These are phyloP conservation scores for Irpex sp. DNA, from an alignment of 1,284 basidiomycete genomes.

Conservation along the genomic window DNA sequence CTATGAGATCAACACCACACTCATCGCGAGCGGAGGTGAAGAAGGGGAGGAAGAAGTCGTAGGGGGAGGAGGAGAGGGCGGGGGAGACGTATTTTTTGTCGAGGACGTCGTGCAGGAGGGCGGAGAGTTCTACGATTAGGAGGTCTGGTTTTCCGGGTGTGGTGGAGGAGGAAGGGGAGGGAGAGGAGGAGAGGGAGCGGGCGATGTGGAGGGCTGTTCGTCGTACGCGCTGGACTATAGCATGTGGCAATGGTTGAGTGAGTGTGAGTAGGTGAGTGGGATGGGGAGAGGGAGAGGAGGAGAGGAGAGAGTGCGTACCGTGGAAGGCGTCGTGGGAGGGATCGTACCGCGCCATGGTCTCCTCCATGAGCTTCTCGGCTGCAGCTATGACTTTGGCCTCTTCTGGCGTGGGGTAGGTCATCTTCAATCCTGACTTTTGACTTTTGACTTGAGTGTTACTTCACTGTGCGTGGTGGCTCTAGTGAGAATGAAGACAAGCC, in stretches of 20 bases:
- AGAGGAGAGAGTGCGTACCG: slow-evolving; percentile 42
- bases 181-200: slow-evolving; percentile 28
- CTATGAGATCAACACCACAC: slow-evolving; percentile 49
- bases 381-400: slow-evolving; percentile 46
- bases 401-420: slow-evolving; percentile 35
- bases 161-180: slow-evolving; percentile 21
- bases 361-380: slow-evolving; percentile 70
- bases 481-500: too few relatives aligned
- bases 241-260: neutral
- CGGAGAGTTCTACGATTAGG: slow-evolving; percentile 77
- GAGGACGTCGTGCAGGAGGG: slow-evolving; percentile 85
- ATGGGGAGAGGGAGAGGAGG: neutral
- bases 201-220: slow-evolving; percentile 73
- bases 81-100: slow-evolving; percentile 79
- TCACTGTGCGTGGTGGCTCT: too few relatives aligned
- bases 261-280: neutral
- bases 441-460: too few relatives aligned
- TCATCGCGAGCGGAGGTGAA: slow-evolving; percentile 44
- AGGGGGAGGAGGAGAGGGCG: slow-evolving; percentile 56
- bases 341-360: slow-evolving; percentile 82
- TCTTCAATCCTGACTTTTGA: too few relatives aligned
- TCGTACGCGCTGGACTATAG: slow-evolving; percentile 76
- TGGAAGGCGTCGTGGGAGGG: slow-evolving; percentile 89
- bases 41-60: slow-evolving; percentile 65
- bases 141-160: slow-evolving; percentile 51